A percentile compares a stretch with the other conserved stretches of the same genome.
These are phyloP conservation scores for Cystoderma amianthinum DNA, from an alignment of 768 basidiomycete genomes.

Conservation along the genomic window DNA sequence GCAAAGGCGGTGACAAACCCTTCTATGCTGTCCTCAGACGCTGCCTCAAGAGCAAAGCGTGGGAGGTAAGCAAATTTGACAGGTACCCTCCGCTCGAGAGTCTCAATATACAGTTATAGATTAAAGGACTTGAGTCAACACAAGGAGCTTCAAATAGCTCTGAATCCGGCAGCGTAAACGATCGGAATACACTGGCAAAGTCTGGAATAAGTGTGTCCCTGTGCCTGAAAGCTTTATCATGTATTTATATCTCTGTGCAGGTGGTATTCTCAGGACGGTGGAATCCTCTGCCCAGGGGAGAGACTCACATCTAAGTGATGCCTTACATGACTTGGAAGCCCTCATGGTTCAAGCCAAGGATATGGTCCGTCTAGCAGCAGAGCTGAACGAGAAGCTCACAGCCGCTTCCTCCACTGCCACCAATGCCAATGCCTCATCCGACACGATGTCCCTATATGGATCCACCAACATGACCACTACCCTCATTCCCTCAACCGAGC, in stretches of 20 bases:
- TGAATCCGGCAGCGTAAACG: constrained; percentile 1
- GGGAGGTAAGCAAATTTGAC: constrained; percentile 46
- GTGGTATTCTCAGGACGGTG: constrained; percentile 76
- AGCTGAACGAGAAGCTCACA: constrained; percentile 79
- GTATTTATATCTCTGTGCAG: constrained; percentile 25
- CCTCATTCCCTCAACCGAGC: constrained; percentile 39
- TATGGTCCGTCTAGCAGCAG: constrained; percentile 86
- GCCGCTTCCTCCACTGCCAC: constrained; percentile 14
- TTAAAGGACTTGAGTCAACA: neutral
- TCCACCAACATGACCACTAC: constrained; percentile 12
- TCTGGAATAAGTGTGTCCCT: constrained; percentile 45
- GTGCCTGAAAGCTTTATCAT: neutral
- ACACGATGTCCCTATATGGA: constrained; percentile 11
- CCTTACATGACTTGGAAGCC: constrained; percentile 83
- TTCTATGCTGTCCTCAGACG: constrained; percentile 76
- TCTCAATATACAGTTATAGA: neutral
- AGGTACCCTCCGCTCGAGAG: neutral
- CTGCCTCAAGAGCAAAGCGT: constrained; percentile 62
- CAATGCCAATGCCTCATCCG: neutral
- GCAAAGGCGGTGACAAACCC: constrained; percentile 81
- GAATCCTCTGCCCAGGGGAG: constrained; percentile 59
- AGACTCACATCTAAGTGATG: constrained; percentile 62
- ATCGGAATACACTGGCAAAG: constrained; percentile 15
- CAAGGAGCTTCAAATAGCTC: neutral
- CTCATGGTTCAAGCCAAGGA: constrained; percentile 88